Conservation (phyloP, 2,329 filamentous ascomycete species). For the Amesomyces nigricolor region DNA sequence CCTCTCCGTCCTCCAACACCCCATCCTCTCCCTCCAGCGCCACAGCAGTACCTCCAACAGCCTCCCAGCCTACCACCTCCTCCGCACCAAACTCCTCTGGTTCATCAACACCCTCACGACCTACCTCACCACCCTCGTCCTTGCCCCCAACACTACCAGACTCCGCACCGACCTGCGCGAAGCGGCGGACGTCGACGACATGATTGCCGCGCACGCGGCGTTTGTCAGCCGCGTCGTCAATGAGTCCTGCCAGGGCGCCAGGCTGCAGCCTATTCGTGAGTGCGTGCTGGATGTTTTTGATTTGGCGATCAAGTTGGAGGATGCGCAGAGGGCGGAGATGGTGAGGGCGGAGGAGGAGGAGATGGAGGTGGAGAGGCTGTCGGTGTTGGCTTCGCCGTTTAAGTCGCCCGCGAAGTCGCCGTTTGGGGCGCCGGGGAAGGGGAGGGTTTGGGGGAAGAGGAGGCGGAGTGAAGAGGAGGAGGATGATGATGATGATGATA, state of each 20-base stretch:
- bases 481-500: constrained; percentile 25
- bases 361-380: constrained; percentile 37
- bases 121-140: constrained; percentile 69
- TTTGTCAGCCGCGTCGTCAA: constrained; percentile 60
- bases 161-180: constrained; percentile 53
- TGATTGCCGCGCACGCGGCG: constrained; percentile 63
- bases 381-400: constrained; percentile 31
- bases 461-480: constrained; percentile 28
- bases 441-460: constrained; percentile 13
- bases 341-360: constrained; percentile 35
- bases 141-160: constrained; percentile 52
- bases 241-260: constrained; percentile 63
- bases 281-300: constrained; percentile 73
- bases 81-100: constrained; percentile 69
- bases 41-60: constrained; percentile 27
- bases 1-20: constrained; percentile 57
- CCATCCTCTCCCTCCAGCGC: constrained; percentile 33
- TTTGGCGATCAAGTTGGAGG: constrained; percentile 63
- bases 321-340: constrained; percentile 44
- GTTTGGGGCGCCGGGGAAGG: constrained; percentile 18
- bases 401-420: constrained; percentile 19
- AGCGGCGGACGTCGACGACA: constrained; percentile 71
- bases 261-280: constrained; percentile 64
- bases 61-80: constrained; percentile 47
- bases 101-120: constrained; percentile 69